Evolutionary conservation across 495 filamentous ascomycete species (phyloP).

Genomic region (Trichocladium uniseriatum): DNA sequence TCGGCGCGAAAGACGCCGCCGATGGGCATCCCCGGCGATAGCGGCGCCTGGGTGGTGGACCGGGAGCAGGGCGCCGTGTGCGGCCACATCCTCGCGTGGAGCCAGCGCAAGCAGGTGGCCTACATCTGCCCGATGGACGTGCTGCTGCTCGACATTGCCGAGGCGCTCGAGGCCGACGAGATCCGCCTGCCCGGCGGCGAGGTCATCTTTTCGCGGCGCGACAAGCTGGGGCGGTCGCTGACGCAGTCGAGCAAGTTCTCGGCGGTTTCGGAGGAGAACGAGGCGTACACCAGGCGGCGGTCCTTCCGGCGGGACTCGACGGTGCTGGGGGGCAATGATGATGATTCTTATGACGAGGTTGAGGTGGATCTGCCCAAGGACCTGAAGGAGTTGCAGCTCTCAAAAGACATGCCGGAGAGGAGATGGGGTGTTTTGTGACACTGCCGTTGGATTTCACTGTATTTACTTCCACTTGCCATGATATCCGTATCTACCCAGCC

Average conservation of each 20-base stretch:
- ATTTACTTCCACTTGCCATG: no score
- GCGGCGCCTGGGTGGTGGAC: constrained; percentile 88
- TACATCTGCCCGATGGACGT: constrained; percentile 96
- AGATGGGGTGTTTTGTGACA: constrained; percentile 11
- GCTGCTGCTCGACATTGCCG: constrained; percentile 72
- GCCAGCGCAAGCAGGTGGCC: constrained; percentile 59
- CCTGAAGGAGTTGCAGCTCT: constrained; percentile 13
- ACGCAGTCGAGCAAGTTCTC: constrained; percentile 1
- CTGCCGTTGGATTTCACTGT: neutral
- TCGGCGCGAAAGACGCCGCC: constrained; percentile 6
- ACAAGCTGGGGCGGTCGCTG: neutral
- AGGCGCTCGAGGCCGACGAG: constrained; percentile 51
- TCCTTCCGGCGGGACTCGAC: neutral
- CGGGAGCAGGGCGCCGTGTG: constrained; percentile 69
- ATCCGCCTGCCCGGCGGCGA: constrained; percentile 44
- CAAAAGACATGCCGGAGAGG: constrained; percentile 1
- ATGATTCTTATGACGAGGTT: constrained; percentile 18
- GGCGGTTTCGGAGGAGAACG: no score
- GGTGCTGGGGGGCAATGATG: neutral
- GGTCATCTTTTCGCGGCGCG: constrained; percentile 6
- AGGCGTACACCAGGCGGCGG: no score
- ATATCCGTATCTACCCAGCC: no score
- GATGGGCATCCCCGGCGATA: constrained; percentile 73
- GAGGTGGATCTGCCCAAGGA: constrained; percentile 16
- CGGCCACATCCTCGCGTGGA: constrained; percentile 86